A percentile compares a stretch with the other conserved stretches of the same genome.
phyloP scores from a whole-genome alignment of 2,329 filamentous ascomycete genomes.

The Sporothrix inflata region DNA sequence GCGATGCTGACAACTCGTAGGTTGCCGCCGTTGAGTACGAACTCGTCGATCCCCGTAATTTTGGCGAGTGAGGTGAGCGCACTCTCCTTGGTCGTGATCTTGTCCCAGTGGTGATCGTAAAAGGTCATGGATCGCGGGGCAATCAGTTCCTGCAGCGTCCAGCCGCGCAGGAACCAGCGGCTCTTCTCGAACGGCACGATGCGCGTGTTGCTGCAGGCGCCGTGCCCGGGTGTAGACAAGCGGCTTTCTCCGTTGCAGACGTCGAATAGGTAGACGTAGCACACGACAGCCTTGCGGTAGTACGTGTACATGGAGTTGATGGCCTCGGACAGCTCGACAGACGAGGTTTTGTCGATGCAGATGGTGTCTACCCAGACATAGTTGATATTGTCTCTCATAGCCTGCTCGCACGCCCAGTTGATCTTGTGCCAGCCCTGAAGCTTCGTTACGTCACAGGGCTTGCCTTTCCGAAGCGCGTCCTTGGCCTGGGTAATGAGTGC shows the following conservation, averaged over 20 bases:
- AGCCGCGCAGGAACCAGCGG: slow-evolving; percentile 48
- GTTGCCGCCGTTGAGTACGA: slow-evolving; percentile 25
- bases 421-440: slow-evolving; percentile 28
- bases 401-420: not conserved
- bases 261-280: slow-evolving; percentile 31
- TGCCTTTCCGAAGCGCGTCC: not conserved
- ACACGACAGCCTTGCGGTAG: slow-evolving; percentile 29
- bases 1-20: slow-evolving; percentile 30
- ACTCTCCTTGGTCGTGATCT: slow-evolving; percentile 36
- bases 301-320: slow-evolving; percentile 36
- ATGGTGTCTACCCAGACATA: slow-evolving; percentile 35
- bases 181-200: slow-evolving; percentile 21
- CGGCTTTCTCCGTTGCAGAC: not conserved
- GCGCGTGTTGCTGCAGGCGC: not conserved
- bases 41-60: slow-evolving; percentile 36
- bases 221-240: not conserved
- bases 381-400: not conserved
- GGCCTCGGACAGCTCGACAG: slow-evolving; percentile 32
- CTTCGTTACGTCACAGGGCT: not conserved
- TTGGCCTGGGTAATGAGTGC: not conserved
- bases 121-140: slow-evolving; percentile 45
- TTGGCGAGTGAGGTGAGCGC: slow-evolving; percentile 29
- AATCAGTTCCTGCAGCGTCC: slow-evolving; percentile 69
- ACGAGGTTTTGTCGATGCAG: slow-evolving; percentile 34
- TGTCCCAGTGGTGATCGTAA: slow-evolving; percentile 39